Evolutionary conservation across 2,329 filamentous ascomycete species (phyloP), one percentile per base, ranked within the genome.

Genomic region (Nannizziopsis arthrosporioides): DNA sequence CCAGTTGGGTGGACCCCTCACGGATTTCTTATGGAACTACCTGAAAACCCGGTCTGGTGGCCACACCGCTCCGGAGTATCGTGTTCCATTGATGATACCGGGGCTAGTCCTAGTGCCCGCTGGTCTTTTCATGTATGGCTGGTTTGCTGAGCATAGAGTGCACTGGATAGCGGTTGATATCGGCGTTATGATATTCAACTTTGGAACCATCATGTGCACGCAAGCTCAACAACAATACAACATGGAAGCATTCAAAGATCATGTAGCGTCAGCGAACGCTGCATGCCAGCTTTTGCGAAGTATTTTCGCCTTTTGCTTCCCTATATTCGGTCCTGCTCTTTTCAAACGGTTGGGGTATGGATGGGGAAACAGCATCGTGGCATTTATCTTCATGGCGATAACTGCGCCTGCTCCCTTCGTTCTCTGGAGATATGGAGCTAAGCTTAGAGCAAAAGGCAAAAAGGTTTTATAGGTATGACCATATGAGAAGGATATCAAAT

Each of bases 281-380:
- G 68, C 65, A 2, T 65, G 68, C 12, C 63, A 61, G 2, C 59
- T 71, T 22, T 57, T 70, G 31, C 59, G 68, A 1, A 67, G 65
- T 41, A 50, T 63, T 1, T 63, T 63, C 4, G 68, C 68, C 5
- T 68, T 63, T 0, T 61, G 59, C 0, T 66, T 71, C 37, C 67
- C 67, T 0, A 53, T 69, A 15, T 14, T 19, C 44, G 9, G 31
- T 17, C 34, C 17, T 34, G 15, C 38, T 30, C 3, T 48, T 15
- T 48, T 19, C 46, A 15, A 36, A 19, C 17, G 40, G 32, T 15
- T 42, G 22, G 39, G 81, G 0, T 72, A 81, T 14, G 74, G 73
- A 0, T 81, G 78, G 32, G 82, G 77, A 0, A 72, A 73, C 7
- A 78, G 70, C 53, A 73, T 85, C 5, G 74, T 82, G 9, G 82